These are phyloP conservation scores for Fusarium tricinctum DNA, from an alignment of 2,329 filamentous ascomycete genomes.

Conservation along the genomic window DNA sequence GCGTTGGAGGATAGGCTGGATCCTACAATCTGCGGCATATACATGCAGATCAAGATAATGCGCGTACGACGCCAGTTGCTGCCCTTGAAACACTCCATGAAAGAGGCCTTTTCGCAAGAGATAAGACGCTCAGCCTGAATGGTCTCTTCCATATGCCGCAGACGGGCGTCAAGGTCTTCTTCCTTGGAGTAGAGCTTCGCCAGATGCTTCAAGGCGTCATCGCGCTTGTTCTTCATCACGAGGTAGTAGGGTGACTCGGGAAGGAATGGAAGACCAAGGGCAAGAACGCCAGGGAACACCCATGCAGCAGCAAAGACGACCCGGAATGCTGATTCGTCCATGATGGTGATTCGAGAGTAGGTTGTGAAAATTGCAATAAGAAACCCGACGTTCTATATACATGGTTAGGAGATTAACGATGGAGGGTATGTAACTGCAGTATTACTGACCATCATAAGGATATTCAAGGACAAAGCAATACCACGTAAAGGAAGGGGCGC, in stretches of 20 bases:
- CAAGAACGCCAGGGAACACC: slow-evolving; percentile 20
- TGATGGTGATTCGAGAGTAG: background rate
- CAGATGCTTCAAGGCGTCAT: slow-evolving; percentile 10
- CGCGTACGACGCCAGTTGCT: slow-evolving; percentile 27
- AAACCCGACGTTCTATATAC: slow-evolving; percentile 4
- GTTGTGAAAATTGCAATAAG: slow-evolving; percentile 9
- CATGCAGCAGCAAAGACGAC: slow-evolving; percentile 17
- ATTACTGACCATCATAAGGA: slow-evolving; percentile 17
- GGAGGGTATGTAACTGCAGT: background rate
- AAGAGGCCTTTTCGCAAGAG: slow-evolving; percentile 13
- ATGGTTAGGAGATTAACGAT: background rate
- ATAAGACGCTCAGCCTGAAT: background rate
- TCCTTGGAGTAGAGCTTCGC: background rate
- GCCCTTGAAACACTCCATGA: slow-evolving; percentile 21
- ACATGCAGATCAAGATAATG: slow-evolving; percentile 29
- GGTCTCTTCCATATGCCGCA: slow-evolving; percentile 11
- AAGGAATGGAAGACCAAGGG: slow-evolving; percentile 26
- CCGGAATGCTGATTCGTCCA: slow-evolving; percentile 19
- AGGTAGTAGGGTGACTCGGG: slow-evolving; percentile 29
- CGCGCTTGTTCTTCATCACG: slow-evolving; percentile 19
- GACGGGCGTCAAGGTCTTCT: slow-evolving; percentile 5
- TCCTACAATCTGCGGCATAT: slow-evolving; percentile 24
- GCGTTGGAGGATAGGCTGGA: slow-evolving; percentile 17
- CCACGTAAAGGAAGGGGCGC: slow-evolving; percentile 6
- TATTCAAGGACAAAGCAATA: slow-evolving; percentile 9